Base-by-base conservation (phyloP, 2,329 filamentous ascomycete species). In the Ophiostoma tasmaniense region DNA sequence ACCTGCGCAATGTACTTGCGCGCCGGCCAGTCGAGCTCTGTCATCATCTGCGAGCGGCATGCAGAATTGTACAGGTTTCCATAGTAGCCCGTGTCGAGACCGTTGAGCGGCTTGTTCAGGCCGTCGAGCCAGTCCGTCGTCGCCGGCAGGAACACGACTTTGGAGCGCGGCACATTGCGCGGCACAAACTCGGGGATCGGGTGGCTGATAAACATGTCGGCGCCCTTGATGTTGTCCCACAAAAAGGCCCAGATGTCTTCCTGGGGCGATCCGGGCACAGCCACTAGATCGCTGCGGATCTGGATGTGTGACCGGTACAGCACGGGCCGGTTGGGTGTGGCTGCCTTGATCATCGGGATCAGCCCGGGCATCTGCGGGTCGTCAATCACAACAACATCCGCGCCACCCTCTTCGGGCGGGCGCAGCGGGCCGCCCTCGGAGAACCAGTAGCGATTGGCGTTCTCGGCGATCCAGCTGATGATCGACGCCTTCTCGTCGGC, bases 61-160 rank as follows among this genome's bases (percentile, higher is more conserved):
- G 86, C 81, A 2, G 80, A 79, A 74, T 89, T 89, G 79, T 93
- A 92, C n/a, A 89, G 81, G 72, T 91, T 86, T 66, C 89, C 84
- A 74, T 94, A 94, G 78, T 90, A 92, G 14, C 86, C 85, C 7
- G 83, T 81, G 74, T 92, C 89, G 86, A 88, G 92, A 66, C 84
- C 81, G 70, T 85, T 85, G 77, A 94, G 83, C 30, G 81, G 78
- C 78, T 95, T 95, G 81, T 93, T 95, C 73, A 94, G 78, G 10
- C 91, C 91, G 75, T 95, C 91, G 3, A 93, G 82, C 89, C 91
- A 95, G 77, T 95, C 91, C 0, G 91, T 94, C 0, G 90, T 90
- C 13, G 91, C 91, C 2, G 91, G 91, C 76, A 94, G 81, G 76
- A 93, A 93, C 1, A 86, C 88, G 0, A 94, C 88, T 73, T 85